A percentile compares a stretch with the other conserved stretches of the same genome.
phyloP scores from a whole-genome alignment of 345 rosid species.

The Cardamine occulta region DNA sequence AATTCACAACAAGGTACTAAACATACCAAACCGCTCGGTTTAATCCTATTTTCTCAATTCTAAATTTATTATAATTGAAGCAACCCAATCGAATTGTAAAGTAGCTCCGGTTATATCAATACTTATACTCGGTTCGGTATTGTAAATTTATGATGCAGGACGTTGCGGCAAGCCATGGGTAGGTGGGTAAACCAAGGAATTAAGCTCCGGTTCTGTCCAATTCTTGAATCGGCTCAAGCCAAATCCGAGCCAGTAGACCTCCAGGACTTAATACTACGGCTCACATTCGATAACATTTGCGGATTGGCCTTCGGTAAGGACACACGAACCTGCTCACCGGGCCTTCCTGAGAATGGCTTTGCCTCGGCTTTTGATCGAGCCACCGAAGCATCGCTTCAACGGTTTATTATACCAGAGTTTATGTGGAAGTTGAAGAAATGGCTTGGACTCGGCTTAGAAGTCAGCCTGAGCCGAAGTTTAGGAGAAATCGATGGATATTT shows the following conservation, averaged over 20 bases:
- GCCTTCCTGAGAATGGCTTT: conserved; percentile 71
- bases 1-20: conserved; percentile 75
- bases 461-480: conserved; percentile 72
- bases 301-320: conserved; percentile 94
- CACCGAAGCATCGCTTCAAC: conserved; percentile 86
- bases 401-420: conserved; percentile 82
- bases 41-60: neutral
- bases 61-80: neutral
- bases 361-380: conserved; percentile 87
- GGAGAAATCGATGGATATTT: conserved; percentile 65
- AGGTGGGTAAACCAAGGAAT: conserved; percentile 88
- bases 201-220: conserved; percentile 70
- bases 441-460: conserved; percentile 86
- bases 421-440: conserved; percentile 85
- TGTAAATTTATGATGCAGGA: conserved; percentile 42
- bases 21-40: conserved; percentile 2
- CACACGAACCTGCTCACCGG: conserved; percentile 78
- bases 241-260: conserved; percentile 65
- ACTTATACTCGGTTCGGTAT: neutral
- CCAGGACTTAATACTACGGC: conserved; percentile 86
- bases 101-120: neutral
- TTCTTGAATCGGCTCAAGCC: conserved; percentile 67
- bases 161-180: conserved; percentile 95
- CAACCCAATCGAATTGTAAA: neutral
- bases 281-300: conserved; percentile 93